Conservation (phyloP, 106 monocot species). For the Dendrobium chrysotoxum region DNA sequence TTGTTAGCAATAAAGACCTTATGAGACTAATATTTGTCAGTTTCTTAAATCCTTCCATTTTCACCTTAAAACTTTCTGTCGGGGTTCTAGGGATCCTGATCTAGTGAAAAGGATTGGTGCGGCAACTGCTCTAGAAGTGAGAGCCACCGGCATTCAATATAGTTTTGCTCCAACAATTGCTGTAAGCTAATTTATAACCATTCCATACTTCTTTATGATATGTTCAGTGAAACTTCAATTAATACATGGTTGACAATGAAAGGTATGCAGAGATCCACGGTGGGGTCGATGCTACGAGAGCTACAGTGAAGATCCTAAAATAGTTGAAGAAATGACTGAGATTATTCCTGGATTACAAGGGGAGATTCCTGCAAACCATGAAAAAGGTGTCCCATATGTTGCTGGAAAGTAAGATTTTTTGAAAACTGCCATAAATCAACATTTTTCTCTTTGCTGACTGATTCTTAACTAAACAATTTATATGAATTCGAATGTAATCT, state of each 20-base stretch:
- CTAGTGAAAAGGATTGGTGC: constrained; percentile 47
- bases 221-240: background rate
- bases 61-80: background rate
- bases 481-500: no score
- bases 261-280: constrained; percentile 78
- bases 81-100: constrained; percentile 27
- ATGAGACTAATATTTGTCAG: background rate
- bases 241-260: background rate
- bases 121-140: constrained; percentile 54
- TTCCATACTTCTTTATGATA: background rate
- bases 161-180: constrained; percentile 65
- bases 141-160: constrained; percentile 58
- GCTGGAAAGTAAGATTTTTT: constrained; percentile 47
- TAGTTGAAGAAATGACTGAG: constrained; percentile 64
- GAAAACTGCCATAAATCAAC: background rate
- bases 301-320: constrained; percentile 52
- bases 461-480: no score
- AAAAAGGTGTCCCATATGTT: constrained; percentile 48
- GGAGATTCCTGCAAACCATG: constrained; percentile 26
- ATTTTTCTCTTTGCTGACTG: background rate
- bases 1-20: background rate
- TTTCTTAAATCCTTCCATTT: background rate
- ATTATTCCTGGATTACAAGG: constrained; percentile 69
- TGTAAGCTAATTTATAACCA: constrained; percentile 20
- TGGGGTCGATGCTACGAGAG: constrained; percentile 82